Evolutionary conservation across 306 rosid species (phyloP).

Genomic region (Begonia peltatifolia): DNA sequence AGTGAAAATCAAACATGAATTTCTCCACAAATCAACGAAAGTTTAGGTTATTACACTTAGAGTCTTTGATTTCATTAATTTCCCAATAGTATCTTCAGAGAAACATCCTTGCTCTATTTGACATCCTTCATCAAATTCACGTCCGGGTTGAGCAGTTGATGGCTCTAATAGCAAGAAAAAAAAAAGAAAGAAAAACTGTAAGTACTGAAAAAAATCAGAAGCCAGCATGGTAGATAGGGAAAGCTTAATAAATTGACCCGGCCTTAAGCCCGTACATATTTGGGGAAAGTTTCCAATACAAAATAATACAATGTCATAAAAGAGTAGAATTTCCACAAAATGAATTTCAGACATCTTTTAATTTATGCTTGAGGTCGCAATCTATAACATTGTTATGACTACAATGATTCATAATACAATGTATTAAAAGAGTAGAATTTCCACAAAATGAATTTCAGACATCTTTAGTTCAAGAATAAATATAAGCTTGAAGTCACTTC

Average conservation of each 20-base stretch:
- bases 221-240: background rate
- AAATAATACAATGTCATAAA: too few relatives aligned
- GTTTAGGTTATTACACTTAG: conserved; percentile 48
- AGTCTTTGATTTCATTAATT: conserved; percentile 48
- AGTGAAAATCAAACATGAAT: background rate
- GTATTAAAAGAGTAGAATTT: too few relatives aligned
- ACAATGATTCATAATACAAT: too few relatives aligned
- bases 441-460: too few relatives aligned
- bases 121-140: conserved; percentile 27
- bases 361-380: too few relatives aligned
- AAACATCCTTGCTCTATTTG: conserved; percentile 30
- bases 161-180: conserved; percentile 32
- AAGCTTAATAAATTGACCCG: background rate
- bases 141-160: conserved; percentile 8
- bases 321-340: too few relatives aligned
- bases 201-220: background rate
- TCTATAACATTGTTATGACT: too few relatives aligned
- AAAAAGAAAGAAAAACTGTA: background rate
- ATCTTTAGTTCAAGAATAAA: too few relatives aligned
- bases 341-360: too few relatives aligned
- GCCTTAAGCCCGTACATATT: background rate
- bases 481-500: too few relatives aligned
- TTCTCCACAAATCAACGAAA: conserved; percentile 6
- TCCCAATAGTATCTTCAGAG: conserved; percentile 46
- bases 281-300: background rate